Conservation (phyloP, 2,329 filamentous ascomycete species). For the Parastagonospora avenae region DNA sequence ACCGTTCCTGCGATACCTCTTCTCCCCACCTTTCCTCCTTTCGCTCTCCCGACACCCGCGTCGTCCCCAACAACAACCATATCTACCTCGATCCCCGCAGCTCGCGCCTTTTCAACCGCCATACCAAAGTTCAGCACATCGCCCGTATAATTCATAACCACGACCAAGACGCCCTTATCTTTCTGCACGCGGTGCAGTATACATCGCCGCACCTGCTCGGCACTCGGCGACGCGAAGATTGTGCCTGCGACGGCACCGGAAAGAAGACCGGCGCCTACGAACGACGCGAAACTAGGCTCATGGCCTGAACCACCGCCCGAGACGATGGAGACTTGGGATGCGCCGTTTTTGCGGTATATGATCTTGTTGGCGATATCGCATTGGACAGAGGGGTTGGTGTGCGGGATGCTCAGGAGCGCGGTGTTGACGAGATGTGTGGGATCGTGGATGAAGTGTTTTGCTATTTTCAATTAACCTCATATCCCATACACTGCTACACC, state of each 20-base stretch:
- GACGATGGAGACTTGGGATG: conserved; percentile 74
- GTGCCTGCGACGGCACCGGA: conserved; percentile 83
- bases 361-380: conserved; percentile 83
- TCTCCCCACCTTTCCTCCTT: conserved; percentile 88
- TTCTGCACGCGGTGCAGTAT: conserved; percentile 75
- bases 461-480: conserved; percentile 19
- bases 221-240: conserved; percentile 81
- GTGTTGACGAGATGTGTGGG: conserved; percentile 76
- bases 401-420: conserved; percentile 76
- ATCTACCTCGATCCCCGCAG: conserved; percentile 75
- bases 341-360: conserved; percentile 33
- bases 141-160: conserved; percentile 91
- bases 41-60: conserved; percentile 80
- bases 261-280: conserved; percentile 81
- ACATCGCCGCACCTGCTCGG: conserved; percentile 80
- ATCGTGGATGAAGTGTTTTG: conserved; percentile 89
- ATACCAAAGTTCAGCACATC: conserved; percentile 87
- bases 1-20: conserved; percentile 91
- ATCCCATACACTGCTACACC: background rate
- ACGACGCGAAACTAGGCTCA: conserved; percentile 84
- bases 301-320: conserved; percentile 90
- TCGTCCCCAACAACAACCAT: conserved; percentile 95
- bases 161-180: conserved; percentile 78
- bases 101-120: conserved; percentile 89
- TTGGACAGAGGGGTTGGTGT: conserved; percentile 82